phyloP scores from a whole-genome alignment of 768 basidiomycete genomes.

The Trametes gibbosa region DNA sequence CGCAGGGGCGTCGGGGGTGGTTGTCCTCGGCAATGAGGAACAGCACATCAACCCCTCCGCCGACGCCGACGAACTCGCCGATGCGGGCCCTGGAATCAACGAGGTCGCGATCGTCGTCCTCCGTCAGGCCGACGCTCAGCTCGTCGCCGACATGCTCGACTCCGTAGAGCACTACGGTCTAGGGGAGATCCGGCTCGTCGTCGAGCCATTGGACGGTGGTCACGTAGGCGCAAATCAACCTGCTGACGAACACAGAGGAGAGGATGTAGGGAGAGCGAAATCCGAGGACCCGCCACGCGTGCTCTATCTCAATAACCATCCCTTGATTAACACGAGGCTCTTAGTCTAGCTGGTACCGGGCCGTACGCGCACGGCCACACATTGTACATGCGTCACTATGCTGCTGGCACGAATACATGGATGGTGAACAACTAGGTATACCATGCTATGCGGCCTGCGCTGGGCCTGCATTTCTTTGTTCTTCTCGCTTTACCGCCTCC shows the following conservation, averaged over 20 bases:
- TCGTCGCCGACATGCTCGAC: conserved; percentile 55
- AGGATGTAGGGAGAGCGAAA: conserved; percentile 24
- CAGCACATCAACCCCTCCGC: conserved; percentile 63
- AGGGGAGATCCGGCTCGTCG: conserved; percentile 49
- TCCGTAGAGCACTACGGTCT: conserved; percentile 43
- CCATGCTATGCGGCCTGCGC: neutral
- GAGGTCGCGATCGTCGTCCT: conserved; percentile 62
- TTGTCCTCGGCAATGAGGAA: conserved; percentile 71
- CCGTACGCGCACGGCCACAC: neutral
- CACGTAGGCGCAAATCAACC: conserved; percentile 1
- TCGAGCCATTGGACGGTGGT: conserved; percentile 35
- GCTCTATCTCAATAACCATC: conserved; percentile 74
- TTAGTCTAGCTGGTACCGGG: conserved; percentile 15
- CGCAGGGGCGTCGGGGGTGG: conserved; percentile 73
- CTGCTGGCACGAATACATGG: conserved; percentile 3
- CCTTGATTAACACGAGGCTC: conserved; percentile 72
- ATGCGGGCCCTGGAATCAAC: conserved; percentile 50
- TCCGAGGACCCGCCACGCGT: conserved; percentile 43
- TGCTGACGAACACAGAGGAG: conserved; percentile 21
- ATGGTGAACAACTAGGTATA: neutral
- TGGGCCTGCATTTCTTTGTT: neutral
- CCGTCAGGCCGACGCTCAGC: conserved; percentile 47
- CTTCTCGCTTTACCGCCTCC: neutral
- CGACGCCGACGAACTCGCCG: conserved; percentile 51
- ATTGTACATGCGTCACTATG: conserved; percentile 3